These are phyloP conservation scores for Lupinus albus DNA, from an alignment of 306 rosid genomes.

Conservation along the genomic window DNA sequence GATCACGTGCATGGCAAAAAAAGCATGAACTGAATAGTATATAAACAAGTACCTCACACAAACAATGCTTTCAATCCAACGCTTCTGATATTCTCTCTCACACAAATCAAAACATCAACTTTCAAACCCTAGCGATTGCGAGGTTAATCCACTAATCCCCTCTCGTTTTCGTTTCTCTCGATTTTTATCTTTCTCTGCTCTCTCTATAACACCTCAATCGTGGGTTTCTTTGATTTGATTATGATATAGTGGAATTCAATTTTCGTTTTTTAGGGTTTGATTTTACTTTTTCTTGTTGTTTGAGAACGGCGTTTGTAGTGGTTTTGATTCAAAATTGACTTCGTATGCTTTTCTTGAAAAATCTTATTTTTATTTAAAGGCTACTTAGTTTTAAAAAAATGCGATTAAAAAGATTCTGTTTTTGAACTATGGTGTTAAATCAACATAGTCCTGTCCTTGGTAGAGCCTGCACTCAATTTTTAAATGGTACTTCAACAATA, in stretches of 20 bases:
- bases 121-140: constrained; percentile 35
- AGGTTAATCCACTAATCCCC: background rate
- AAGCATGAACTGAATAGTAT: constrained; percentile 4
- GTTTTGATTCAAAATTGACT: background rate
- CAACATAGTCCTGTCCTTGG: background rate
- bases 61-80: background rate
- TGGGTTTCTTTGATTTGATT: background rate
- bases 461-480: background rate
- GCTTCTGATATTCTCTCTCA: background rate
- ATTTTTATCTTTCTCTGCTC: background rate
- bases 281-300: background rate
- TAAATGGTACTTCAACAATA: too few relatives aligned
- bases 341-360: background rate
- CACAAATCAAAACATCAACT: background rate
- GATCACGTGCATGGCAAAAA: constrained; percentile 43
- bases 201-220: background rate
- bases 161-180: background rate
- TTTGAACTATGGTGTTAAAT: too few relatives aligned
- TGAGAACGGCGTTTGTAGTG: background rate
- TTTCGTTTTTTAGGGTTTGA: constrained; percentile 13
- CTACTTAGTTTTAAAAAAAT: background rate
- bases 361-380: background rate
- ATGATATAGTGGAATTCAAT: background rate
- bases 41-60: background rate
- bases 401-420: background rate